Conservation (phyloP, 208 protist genomes). For the Porcisia deanei region DNA sequence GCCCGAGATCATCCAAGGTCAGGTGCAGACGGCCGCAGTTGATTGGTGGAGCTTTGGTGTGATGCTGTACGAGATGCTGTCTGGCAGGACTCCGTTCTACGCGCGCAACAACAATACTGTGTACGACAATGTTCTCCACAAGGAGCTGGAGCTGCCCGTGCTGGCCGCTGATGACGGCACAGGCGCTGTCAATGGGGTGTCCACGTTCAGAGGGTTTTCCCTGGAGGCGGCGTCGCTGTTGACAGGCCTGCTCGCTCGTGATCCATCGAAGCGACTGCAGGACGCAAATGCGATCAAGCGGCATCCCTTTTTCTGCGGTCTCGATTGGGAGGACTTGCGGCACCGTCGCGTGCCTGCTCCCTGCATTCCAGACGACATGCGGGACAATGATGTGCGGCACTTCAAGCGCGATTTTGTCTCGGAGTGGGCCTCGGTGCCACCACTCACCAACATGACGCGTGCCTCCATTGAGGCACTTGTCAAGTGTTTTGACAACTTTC, state of each 20-base stretch:
- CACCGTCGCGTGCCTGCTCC: constrained; percentile 49
- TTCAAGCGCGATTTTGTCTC: constrained; percentile 78
- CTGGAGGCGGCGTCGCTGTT: constrained; percentile 66
- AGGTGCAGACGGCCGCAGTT: constrained; percentile 92
- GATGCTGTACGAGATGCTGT: constrained; percentile 95
- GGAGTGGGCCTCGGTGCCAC: constrained; percentile 74
- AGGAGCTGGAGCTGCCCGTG: constrained; percentile 45
- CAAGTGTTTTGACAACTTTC: constrained; percentile 74
- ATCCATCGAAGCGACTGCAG: constrained; percentile 44
- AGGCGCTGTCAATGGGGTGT: constrained; percentile 1
- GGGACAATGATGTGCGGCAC: constrained; percentile 68
- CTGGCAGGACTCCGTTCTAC: constrained; percentile 92
- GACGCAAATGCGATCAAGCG: constrained; percentile 45
- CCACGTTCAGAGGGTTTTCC: constrained; percentile 41
- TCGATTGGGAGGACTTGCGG: constrained; percentile 72
- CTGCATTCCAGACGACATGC: constrained; percentile 32
- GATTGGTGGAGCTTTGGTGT: constrained; percentile 98
- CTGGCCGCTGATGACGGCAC: constrained; percentile 3
- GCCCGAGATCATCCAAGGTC: constrained; percentile 89
- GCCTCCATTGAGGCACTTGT: constrained; percentile 59
- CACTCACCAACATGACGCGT: constrained; percentile 41
- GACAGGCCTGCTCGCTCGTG: constrained; percentile 52
- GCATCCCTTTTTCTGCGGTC: constrained; percentile 68
- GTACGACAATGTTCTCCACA: constrained; percentile 73
- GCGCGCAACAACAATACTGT: constrained; percentile 84